These are phyloP conservation scores for Pythium biforme DNA, from an alignment of 352 stramenopile species.

Conservation along the genomic window DNA sequence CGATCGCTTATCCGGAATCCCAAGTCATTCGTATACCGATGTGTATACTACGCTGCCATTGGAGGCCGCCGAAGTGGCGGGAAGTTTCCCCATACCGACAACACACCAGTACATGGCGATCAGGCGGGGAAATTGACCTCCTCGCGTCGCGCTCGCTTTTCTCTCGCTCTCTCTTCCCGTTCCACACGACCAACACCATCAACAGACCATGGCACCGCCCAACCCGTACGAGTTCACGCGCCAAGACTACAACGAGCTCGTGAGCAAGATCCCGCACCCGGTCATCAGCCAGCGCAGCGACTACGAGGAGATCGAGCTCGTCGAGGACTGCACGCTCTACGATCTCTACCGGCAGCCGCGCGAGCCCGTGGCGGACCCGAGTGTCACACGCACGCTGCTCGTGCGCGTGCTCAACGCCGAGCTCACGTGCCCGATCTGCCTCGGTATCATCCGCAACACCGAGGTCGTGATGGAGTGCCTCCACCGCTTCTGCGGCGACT, in stretches of 20 bases:
- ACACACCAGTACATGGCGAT: background rate
- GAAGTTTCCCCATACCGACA: background rate
- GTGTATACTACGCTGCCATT: background rate
- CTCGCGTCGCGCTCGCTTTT: background rate
- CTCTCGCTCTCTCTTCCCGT: background rate
- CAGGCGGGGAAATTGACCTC: background rate
- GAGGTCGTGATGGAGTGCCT: slow-evolving; percentile 91
- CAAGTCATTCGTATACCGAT: background rate
- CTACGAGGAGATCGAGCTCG: slow-evolving; percentile 85
- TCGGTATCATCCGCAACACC: slow-evolving; percentile 83
- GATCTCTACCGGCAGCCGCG: slow-evolving; percentile 87
- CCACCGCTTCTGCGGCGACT: slow-evolving; percentile 90
- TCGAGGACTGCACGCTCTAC: slow-evolving; percentile 88
- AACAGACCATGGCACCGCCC: slow-evolving; percentile 20
- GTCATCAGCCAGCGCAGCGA: slow-evolving; percentile 66
- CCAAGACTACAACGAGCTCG: slow-evolving; percentile 62
- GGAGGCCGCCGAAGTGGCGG: background rate
- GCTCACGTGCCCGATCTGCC: slow-evolving; percentile 87
- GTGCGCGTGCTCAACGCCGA: slow-evolving; percentile 76
- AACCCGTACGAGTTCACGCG: slow-evolving; percentile 76
- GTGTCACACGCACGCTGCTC: slow-evolving; percentile 56
- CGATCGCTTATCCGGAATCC: background rate
- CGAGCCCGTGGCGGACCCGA: slow-evolving; percentile 51
- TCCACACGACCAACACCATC: too few relatives aligned
- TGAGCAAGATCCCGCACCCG: slow-evolving; percentile 37